Evolutionary conservation across 1,139 yeast genomes (phyloP).

Genomic region (Yamadazyma jaroonii): DNA sequence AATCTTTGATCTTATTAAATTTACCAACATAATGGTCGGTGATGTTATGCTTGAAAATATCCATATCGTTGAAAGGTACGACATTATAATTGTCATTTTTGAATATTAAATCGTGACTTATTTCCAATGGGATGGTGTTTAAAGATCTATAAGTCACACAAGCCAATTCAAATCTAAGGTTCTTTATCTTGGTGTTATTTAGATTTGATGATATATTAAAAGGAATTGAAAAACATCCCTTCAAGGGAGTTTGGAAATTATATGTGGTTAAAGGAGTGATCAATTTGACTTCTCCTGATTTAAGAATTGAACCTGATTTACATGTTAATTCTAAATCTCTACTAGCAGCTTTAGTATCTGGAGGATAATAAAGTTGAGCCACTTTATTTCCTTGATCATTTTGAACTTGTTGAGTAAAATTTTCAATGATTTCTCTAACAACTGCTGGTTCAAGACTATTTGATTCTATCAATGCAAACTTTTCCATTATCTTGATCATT

Average conservation of each 20-base stretch:
- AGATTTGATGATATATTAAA: conserved; percentile 13
- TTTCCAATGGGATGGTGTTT: conserved; percentile 36
- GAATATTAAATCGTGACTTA: conserved; percentile 39
- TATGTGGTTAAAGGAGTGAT: conserved; percentile 28
- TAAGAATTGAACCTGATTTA: neutral
- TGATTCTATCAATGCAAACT: conserved; percentile 1
- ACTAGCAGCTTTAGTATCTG: conserved; percentile 6
- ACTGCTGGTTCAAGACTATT: neutral
- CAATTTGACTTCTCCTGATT: conserved; percentile 10
- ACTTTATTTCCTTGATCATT: conserved; percentile 6
- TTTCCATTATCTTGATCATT: conserved; percentile 15
- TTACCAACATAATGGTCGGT: conserved; percentile 20
- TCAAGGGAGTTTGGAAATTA: conserved; percentile 31
- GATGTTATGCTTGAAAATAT: conserved; percentile 24
- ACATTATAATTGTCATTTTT: conserved; percentile 14
- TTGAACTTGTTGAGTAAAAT: conserved; percentile 6
- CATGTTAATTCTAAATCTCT: neutral
- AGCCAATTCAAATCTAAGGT: conserved; percentile 28
- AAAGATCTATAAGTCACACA: conserved; percentile 33
- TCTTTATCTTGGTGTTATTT: conserved; percentile 25
- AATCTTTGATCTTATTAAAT: conserved; percentile 19
- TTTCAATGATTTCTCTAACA: conserved; percentile 5
- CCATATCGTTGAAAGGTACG: conserved; percentile 19
- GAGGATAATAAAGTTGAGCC: conserved; percentile 12
- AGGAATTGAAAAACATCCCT: conserved; percentile 20